Base-by-base conservation (phyloP, 768 basidiomycete genomes). In the Sarcomyxa edulis region DNA sequence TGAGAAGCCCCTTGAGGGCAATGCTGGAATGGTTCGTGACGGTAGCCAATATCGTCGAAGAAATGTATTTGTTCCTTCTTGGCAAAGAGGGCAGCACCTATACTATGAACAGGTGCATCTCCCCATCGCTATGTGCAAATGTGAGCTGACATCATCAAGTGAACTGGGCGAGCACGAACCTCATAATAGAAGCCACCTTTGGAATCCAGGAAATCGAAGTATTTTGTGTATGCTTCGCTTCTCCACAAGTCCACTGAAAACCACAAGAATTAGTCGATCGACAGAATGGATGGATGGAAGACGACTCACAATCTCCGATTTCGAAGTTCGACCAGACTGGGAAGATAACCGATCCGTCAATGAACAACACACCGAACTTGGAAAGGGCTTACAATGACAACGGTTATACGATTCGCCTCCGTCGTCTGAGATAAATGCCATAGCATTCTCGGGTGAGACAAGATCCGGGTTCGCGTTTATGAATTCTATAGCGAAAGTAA, bases 321-420 rank as follows among this genome's bases (percentile, higher is more conserved):
- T 94, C 91, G 50, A 95, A 95, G 59, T 93, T 96, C 48, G 81
- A 87, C 90, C 90, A 93, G 67, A 89, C 87, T 89, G 38, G 7
- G 16, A 22, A n/a, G 30, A 20, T 21, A 19, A 15, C 10, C 31
- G 23, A 20, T 10, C 5, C 18, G 18, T 12, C 52, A 53, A 23
- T 34, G 11, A 36, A 10, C 19, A 27, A n/a, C 19, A 42, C 11
- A 28, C 4, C 31, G 10, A 10, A 14, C 6, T 6, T 41, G 20
- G 26, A 12, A 53, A 51, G 33, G 53, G 57, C 69, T 51, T 40
- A 83, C 81, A 86, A 52, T 85, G 83, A 51, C 85, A 90, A 39
- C 75, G 69, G 54, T 85, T 89, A 55, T 89, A 89, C 0, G 73
- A 75, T 40, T 72, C 57, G 10, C 86, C 87, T 3, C 73, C 74